phyloP scores from a whole-genome alignment of 768 basidiomycete genomes.

The Nidularia pulvinata region DNA sequence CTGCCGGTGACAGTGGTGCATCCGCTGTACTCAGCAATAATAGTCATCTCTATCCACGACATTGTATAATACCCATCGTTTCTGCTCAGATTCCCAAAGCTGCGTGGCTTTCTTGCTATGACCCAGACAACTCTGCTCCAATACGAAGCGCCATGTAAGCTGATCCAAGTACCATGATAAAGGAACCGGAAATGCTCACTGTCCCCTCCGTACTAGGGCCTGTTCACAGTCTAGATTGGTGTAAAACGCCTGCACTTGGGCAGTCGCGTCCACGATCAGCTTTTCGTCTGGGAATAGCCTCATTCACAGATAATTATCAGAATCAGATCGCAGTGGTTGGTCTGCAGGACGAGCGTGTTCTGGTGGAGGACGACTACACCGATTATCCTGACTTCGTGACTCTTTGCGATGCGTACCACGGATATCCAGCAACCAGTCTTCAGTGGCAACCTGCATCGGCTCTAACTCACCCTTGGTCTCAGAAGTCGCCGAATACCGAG shows the following conservation, averaged over 20 bases:
- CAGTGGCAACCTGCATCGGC: conserved; percentile 90
- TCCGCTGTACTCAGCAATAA: no score
- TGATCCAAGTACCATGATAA: conserved; percentile 4
- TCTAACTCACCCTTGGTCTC: conserved; percentile 62
- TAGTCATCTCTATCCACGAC: no score
- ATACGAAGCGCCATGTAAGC: conserved; percentile 86
- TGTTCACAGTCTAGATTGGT: conserved; percentile 87
- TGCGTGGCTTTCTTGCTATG: no score
- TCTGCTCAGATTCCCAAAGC: no score
- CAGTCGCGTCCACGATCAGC: conserved; percentile 72
- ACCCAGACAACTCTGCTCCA: conserved; percentile 73
- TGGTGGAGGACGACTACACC: conserved; percentile 82
- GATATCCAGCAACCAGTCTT: conserved; percentile 91
- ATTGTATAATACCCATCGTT: no score
- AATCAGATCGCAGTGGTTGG: conserved; percentile 82
- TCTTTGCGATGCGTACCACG: conserved; percentile 81
- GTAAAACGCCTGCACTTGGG: conserved; percentile 75
- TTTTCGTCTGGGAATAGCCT: conserved; percentile 85
- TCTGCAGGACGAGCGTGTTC: conserved; percentile 83
- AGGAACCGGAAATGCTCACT: background rate
- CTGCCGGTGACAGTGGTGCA: no score
- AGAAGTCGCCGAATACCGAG: conserved; percentile 70
- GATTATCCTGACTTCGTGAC: conserved; percentile 88
- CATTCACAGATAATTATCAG: conserved; percentile 82
- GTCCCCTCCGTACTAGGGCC: conserved; percentile 56